A percentile compares a stretch with the other conserved stretches of the same genome.
Conservation (phyloP, 2,329 filamentous ascomycete genomes). For the Paraconiothyrium brasiliense region DNA sequence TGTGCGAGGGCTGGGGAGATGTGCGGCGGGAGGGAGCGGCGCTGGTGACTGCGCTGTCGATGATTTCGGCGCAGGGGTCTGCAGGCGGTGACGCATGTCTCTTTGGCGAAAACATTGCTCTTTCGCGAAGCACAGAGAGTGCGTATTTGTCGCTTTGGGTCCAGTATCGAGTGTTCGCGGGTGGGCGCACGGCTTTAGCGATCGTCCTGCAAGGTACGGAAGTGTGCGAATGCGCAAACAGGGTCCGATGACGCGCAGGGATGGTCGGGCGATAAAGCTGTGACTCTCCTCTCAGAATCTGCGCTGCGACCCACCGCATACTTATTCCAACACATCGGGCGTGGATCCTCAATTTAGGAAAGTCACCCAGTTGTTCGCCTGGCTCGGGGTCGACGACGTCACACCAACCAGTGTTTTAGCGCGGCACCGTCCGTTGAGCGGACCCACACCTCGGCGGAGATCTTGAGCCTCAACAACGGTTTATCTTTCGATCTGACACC, state of each 20-base stretch:
- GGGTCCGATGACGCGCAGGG: neutral
- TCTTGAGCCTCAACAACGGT: neutral
- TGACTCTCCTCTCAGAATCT: neutral
- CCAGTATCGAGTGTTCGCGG: neutral
- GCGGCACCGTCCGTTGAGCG: neutral
- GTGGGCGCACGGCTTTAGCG: neutral
- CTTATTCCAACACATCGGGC: neutral
- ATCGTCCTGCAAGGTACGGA: neutral
- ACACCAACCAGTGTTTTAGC: neutral
- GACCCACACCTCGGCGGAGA: neutral
- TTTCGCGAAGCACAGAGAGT: neutral
- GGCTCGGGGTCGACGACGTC: conserved; percentile 1
- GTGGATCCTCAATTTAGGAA: neutral
- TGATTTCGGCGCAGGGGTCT: neutral
- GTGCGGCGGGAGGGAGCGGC: conserved; percentile 2
- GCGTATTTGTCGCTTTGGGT: neutral
- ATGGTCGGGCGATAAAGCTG: neutral
- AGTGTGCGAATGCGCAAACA: neutral
- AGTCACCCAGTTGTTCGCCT: too few species aligned
- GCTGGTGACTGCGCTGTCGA: conserved; percentile 9
- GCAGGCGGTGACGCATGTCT: neutral
- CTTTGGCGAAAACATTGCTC: conserved; percentile 6
- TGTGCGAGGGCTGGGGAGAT: conserved; percentile 31
- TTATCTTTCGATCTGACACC: neutral
- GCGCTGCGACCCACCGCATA: neutral